Conservation (phyloP, 495 filamentous ascomycete species). For the Diplogelasinospora grovesii region DNA sequence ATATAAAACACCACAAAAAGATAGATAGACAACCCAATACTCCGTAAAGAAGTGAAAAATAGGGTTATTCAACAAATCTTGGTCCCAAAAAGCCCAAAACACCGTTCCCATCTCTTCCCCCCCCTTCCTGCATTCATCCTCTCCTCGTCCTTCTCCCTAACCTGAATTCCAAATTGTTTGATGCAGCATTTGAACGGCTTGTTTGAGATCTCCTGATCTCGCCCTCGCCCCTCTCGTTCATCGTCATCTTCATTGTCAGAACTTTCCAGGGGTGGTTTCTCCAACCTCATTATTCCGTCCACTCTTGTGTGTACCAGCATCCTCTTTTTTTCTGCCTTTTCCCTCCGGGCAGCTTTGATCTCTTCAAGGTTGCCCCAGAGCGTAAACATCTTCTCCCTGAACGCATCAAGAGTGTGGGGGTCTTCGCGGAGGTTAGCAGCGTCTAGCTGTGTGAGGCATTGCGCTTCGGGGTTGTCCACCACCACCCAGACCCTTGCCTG, state of each 20-base stretch:
- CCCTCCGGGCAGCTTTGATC: constrained; percentile 38
- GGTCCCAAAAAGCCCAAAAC: constrained; percentile 50
- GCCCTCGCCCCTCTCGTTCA: not conserved
- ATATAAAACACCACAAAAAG: too few species aligned
- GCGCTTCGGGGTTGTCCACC: constrained; percentile 58
- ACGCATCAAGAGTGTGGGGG: constrained; percentile 30
- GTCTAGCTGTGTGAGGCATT: constrained; percentile 58
- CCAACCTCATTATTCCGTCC: not conserved
- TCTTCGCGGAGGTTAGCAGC: constrained; percentile 59
- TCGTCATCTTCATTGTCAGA: constrained; percentile 19
- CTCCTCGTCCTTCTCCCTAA: constrained; percentile 21
- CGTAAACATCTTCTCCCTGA: constrained; percentile 67
- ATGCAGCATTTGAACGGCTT: constrained; percentile 57
- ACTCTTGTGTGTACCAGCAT: not conserved
- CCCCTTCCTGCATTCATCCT: constrained; percentile 27
- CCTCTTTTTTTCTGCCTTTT: not conserved
- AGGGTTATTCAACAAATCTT: too few species aligned
- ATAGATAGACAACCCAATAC: too few species aligned
- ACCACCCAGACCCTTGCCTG: constrained; percentile 50
- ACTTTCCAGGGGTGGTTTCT: constrained; percentile 17
- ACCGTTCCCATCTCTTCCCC: constrained; percentile 37
- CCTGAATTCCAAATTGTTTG: constrained; percentile 50
- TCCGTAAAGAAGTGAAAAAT: too few species aligned
- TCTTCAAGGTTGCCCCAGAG: constrained; percentile 89
- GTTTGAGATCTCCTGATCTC: constrained; percentile 25